phyloP scores from a whole-genome alignment of 2,329 filamentous ascomycete species.

The Aspergillus thermomutatus region DNA sequence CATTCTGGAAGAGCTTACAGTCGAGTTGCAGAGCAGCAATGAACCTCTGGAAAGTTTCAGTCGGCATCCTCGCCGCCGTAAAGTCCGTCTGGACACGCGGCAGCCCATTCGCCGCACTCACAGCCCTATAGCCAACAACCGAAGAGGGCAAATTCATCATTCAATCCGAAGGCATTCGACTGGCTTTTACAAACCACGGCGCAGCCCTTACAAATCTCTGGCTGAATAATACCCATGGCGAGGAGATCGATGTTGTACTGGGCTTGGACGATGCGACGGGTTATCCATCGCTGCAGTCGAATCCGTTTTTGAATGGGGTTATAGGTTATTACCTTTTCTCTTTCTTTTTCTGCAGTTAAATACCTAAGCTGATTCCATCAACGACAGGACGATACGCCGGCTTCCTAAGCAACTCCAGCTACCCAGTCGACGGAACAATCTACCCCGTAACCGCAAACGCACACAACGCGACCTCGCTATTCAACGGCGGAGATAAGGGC shows the following conservation, averaged over 20 bases:
- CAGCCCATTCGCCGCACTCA: not conserved
- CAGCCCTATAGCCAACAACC: not conserved
- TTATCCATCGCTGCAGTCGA: not conserved
- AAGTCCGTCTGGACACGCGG: constrained; percentile 2
- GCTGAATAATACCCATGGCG: constrained; percentile 1
- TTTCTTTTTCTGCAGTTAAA: not conserved
- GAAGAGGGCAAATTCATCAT: constrained; percentile 2
- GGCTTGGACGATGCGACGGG: not conserved
- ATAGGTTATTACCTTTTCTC: constrained; percentile 1
- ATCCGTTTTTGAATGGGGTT: not conserved
- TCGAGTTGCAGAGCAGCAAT: not conserved
- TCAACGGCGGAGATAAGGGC: constrained; percentile 1
- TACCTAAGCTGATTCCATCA: not conserved
- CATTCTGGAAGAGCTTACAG: too few relatives aligned
- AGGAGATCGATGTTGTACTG: constrained; percentile 1
- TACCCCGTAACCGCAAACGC: constrained; percentile 1
- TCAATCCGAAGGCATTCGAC: not conserved
- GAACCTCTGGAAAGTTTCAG: not conserved
- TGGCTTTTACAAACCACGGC: constrained; percentile 3
- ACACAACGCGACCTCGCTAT: not conserved
- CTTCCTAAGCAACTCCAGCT: not conserved
- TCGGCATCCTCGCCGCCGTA: not conserved
- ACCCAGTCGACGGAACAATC: not conserved
- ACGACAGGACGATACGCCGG: not conserved
- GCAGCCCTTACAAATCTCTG: not conserved